Evolutionary conservation across 768 basidiomycete species (phyloP).

Genomic region (Cystofilobasidium capitatum): DNA sequence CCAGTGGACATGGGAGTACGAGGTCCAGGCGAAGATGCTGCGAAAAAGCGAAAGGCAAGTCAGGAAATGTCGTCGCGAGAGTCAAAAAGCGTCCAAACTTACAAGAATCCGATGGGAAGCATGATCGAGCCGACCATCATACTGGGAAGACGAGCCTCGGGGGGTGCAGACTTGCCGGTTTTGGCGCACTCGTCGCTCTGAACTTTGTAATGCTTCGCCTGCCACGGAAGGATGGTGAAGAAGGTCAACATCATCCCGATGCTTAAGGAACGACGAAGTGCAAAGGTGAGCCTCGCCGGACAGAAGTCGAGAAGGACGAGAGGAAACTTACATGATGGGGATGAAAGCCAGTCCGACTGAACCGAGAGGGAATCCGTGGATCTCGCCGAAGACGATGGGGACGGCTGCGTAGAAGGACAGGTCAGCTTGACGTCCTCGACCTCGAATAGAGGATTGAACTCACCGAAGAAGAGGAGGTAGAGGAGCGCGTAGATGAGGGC

Average conservation of each 20-base stretch:
- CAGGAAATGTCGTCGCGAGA: not conserved
- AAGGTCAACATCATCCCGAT: not conserved
- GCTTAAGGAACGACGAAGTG: too few relatives aligned
- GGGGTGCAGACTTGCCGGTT: not conserved
- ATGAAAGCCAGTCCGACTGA: conserved; percentile 17
- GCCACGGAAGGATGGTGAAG: conserved; percentile 18
- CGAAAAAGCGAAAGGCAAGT: not conserved
- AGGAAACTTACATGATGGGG: too few relatives aligned
- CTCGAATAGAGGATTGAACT: too few relatives aligned
- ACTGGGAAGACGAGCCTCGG: conserved; percentile 21
- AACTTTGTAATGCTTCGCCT: not conserved
- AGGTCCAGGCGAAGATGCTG: conserved; percentile 18
- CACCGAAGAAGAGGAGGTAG: not conserved
- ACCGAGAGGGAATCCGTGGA: conserved; percentile 20
- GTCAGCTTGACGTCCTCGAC: too few relatives aligned
- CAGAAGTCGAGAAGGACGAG: too few relatives aligned
- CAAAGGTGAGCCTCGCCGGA: too few relatives aligned
- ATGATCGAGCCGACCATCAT: conserved; percentile 23
- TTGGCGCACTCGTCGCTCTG: not conserved
- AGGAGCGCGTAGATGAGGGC: conserved; percentile 11
- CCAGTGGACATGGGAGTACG: conserved; percentile 19
- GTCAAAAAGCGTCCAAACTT: not conserved
- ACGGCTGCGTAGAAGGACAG: not conserved
- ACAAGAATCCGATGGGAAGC: conserved; percentile 23
- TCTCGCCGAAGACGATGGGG: conserved; percentile 4